Percentiles rank a stretch among this genome's conserved stretches.
Evolutionary conservation across 2,329 filamentous ascomycete genomes (phyloP).

Genomic region (Beauveria asiatica): DNA sequence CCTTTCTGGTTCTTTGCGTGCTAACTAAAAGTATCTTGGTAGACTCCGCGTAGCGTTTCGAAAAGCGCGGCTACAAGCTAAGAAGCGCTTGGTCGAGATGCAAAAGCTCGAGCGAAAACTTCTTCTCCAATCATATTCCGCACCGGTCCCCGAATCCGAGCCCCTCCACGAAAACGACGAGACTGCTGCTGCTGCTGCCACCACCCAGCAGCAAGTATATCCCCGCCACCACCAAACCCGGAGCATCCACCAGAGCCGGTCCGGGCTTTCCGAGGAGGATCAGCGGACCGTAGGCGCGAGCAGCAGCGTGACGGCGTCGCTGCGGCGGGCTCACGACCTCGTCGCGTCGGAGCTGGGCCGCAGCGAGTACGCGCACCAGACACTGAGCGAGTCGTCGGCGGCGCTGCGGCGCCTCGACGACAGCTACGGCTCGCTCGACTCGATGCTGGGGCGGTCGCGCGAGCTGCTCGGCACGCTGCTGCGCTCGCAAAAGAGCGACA

Average conservation of each 20-base stretch:
- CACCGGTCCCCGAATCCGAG: slow-evolving; percentile 28
- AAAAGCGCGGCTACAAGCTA: slow-evolving; percentile 72
- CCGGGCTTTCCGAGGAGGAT: slow-evolving; percentile 51
- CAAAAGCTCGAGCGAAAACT: slow-evolving; percentile 69
- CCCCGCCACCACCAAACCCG: slow-evolving; percentile 17
- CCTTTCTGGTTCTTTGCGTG: not conserved
- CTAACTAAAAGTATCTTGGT: slow-evolving; percentile 10
- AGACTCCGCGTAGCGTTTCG: slow-evolving; percentile 62
- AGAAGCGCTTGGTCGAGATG: slow-evolving; percentile 63
- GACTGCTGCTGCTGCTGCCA: slow-evolving; percentile 14
- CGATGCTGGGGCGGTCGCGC: slow-evolving; percentile 64
- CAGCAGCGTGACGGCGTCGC: slow-evolving; percentile 72
- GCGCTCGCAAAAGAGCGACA: slow-evolving; percentile 87
- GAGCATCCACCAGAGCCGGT: slow-evolving; percentile 23
- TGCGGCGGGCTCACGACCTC: slow-evolving; percentile 77
- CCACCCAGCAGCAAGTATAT: not conserved
- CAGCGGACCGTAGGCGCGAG: slow-evolving; percentile 68
- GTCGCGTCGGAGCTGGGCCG: slow-evolving; percentile 78
- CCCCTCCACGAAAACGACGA: slow-evolving; percentile 21
- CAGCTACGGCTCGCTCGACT: slow-evolving; percentile 71
- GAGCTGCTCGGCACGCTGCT: slow-evolving; percentile 72
- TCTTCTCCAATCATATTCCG: slow-evolving; percentile 57
- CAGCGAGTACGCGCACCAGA: slow-evolving; percentile 84
- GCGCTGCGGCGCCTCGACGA: slow-evolving; percentile 75
- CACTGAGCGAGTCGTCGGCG: slow-evolving; percentile 72